Evolutionary conservation across 2,329 filamentous ascomycete genomes (phyloP).

Genomic region (Annulohypoxylon truncatum): DNA sequence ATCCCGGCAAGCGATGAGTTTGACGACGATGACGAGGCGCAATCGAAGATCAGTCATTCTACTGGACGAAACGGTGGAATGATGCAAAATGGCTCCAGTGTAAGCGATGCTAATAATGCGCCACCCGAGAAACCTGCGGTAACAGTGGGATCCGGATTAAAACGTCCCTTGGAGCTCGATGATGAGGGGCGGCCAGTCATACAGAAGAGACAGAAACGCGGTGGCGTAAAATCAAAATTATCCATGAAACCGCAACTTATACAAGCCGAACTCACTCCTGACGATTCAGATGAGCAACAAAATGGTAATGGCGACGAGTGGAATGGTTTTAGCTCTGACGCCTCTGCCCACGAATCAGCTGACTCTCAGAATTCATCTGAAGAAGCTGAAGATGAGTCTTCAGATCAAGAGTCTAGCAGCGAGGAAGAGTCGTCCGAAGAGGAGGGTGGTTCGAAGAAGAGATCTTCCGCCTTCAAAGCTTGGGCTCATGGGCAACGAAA

Average conservation of each 20-base stretch:
- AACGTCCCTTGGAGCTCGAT: conserved; percentile 84
- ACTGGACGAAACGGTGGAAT: neutral
- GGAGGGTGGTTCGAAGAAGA: conserved; percentile 48
- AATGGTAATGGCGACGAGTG: conserved; percentile 62
- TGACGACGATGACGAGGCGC: conserved; percentile 48
- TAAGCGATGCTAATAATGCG: neutral
- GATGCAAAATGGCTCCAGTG: conserved; percentile 28
- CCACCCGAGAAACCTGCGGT: conserved; percentile 10
- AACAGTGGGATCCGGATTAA: conserved; percentile 79
- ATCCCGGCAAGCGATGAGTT: conserved; percentile 50
- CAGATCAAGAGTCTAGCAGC: conserved; percentile 50
- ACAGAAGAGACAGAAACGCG: conserved; percentile 81
- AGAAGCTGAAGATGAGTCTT: conserved; percentile 50
- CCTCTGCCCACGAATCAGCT: conserved; percentile 40
- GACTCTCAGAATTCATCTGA: conserved; percentile 48
- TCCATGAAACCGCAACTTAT: conserved; percentile 54
- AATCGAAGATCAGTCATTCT: conserved; percentile 17
- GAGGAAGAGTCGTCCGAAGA: conserved; percentile 51
- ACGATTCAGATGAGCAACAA: conserved; percentile 33
- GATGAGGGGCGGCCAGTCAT: conserved; percentile 84
- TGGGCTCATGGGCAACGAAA: conserved; percentile 93
- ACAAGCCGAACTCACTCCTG: conserved; percentile 55
- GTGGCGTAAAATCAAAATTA: conserved; percentile 68
- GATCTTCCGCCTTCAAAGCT: conserved; percentile 82
- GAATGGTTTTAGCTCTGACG: conserved; percentile 70